Percentiles rank a stretch among this genome's conserved stretches.
These are phyloP conservation scores for Hypholoma fasciculare DNA, from an alignment of 768 basidiomycete genomes.

Conservation along the genomic window DNA sequence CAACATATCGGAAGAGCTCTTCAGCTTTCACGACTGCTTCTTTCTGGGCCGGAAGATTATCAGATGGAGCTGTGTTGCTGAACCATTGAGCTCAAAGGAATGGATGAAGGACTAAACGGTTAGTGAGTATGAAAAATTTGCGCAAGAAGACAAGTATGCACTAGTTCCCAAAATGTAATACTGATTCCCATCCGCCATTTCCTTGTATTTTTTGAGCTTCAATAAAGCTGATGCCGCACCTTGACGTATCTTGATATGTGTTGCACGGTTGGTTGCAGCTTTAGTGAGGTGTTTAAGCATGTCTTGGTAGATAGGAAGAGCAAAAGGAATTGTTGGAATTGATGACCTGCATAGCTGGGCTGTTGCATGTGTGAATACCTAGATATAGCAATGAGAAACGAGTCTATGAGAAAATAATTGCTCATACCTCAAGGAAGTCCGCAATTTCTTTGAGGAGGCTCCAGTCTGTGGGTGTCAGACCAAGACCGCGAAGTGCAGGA, in stretches of 20 bases:
- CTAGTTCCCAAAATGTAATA: slow-evolving; percentile 26
- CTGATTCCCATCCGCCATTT: slow-evolving; percentile 19
- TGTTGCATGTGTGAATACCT: slow-evolving; percentile 31
- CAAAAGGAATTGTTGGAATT: slow-evolving; percentile 30
- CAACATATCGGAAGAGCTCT: no score
- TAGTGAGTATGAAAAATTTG: no score
- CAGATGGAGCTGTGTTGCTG: no score
- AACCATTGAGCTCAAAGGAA: no score
- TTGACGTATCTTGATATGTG: slow-evolving; percentile 6
- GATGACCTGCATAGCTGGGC: slow-evolving; percentile 23
- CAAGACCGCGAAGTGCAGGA: slow-evolving; percentile 6
- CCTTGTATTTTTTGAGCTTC: slow-evolving; percentile 27
- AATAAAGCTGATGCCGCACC: slow-evolving; percentile 20
- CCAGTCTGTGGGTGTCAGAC: slow-evolving; percentile 19
- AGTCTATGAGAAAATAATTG: no score
- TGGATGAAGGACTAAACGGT: no score
- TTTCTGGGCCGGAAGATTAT: no score
- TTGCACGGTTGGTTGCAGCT: slow-evolving; percentile 6
- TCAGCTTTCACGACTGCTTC: no score
- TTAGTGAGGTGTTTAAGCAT: slow-evolving; percentile 16
- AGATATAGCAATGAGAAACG: background rate
- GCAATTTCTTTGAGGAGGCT: slow-evolving; percentile 14
- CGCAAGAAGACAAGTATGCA: slow-evolving; percentile 18
- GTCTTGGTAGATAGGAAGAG: slow-evolving; percentile 27
- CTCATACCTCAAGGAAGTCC: slow-evolving; percentile 19